Evolutionary conservation across 345 rosid genomes (phyloP).

Genomic region (Chamaenerion angustifolium): DNA sequence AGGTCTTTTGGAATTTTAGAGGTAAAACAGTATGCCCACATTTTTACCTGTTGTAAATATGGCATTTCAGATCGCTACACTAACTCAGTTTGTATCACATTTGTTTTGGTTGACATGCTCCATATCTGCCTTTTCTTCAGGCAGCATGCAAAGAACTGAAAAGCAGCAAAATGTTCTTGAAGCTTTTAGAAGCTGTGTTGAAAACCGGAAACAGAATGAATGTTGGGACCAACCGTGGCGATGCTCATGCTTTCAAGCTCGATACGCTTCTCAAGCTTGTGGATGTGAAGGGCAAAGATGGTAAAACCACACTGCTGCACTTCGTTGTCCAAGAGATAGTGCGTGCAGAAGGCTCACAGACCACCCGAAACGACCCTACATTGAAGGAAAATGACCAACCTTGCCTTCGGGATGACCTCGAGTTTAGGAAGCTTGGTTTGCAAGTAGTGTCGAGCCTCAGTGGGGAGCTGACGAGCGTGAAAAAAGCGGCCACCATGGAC

Average conservation of each 20-base stretch:
- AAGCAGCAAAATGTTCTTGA: slow-evolving; percentile 72
- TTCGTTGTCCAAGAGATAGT: slow-evolving; percentile 88
- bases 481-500: slow-evolving; percentile 89
- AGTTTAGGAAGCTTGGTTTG: slow-evolving; percentile 68
- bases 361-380: slow-evolving; percentile 20
- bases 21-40: no score
- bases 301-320: slow-evolving; percentile 82
- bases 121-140: slow-evolving; percentile 18
- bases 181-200: slow-evolving; percentile 88
- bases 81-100: not conserved
- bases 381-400: slow-evolving; percentile 24
- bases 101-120: not conserved
- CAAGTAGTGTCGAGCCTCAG: slow-evolving; percentile 73
- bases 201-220: slow-evolving; percentile 93
- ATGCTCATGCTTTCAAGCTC: slow-evolving; percentile 92
- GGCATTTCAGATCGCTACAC: no score
- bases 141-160: slow-evolving; percentile 63
- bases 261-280: slow-evolving; percentile 82
- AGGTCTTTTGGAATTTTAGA: slow-evolving; percentile 62
- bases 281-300: slow-evolving; percentile 77
- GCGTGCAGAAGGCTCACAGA: slow-evolving; percentile 59
- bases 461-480: slow-evolving; percentile 65
- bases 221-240: slow-evolving; percentile 83
- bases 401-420: slow-evolving; percentile 43
- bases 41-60: no score